These are phyloP conservation scores for Elymus sibiricus DNA, from an alignment of 176 grass and related monocot genomes.

Conservation along the genomic window DNA sequence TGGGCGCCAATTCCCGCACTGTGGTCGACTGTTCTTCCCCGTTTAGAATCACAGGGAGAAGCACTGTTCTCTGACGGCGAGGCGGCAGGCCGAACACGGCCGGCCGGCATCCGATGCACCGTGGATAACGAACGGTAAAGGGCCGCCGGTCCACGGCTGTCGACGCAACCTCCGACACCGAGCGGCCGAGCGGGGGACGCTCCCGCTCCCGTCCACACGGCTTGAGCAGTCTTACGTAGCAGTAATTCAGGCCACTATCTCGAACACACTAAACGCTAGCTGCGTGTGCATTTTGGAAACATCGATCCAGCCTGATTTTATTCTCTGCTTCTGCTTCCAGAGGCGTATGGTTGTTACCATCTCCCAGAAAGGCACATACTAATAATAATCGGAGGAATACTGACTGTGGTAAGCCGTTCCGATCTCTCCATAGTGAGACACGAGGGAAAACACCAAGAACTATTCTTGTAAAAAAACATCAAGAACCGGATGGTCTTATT, in stretches of 20 bases:
- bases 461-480: not conserved
- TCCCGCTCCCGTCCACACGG: slow-evolving; percentile 1
- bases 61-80: slow-evolving; percentile 20
- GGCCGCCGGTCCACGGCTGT: slow-evolving; percentile 34
- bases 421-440: not conserved
- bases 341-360: slow-evolving; percentile 8
- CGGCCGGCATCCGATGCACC: not conserved
- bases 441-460: not conserved
- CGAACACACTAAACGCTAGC: not conserved
- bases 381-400: slow-evolving; percentile 20
- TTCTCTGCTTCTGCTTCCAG: not conserved
- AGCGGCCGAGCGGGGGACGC: not conserved
- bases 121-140: slow-evolving; percentile 9
- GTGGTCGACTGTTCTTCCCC: not conserved
- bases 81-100: not conserved
- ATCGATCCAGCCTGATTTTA: not conserved
- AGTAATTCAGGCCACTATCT: not conserved
- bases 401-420: not conserved
- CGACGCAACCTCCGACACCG: slow-evolving; percentile 37
- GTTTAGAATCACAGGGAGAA: not conserved
- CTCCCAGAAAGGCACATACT: not conserved
- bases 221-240: not conserved
- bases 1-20: not conserved
- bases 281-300: not conserved
- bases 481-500: not conserved